Base-by-base conservation (phyloP, 2,329 filamentous ascomycete genomes). In the Aspergillus pseudoglaucus region DNA sequence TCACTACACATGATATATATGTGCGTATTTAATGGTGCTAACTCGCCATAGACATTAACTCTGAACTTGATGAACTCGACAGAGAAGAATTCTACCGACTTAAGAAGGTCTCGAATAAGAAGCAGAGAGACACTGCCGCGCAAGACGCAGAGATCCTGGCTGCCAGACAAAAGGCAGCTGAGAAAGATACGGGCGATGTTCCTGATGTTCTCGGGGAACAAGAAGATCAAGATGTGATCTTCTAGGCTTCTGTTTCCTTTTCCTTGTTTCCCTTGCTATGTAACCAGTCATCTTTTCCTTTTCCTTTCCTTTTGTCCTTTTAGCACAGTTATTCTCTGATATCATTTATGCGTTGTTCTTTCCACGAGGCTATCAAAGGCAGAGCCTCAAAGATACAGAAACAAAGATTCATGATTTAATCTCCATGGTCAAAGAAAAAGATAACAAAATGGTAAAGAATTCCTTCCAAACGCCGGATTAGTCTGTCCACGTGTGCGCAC, bases 71-170 rank as follows among this genome's bases (percentile, higher is more conserved):
- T 65, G 93, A 98, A 73, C 78, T 98, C 44, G 94, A 97, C 71
- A 83, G 93, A 76, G 93, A 97, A 68, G 93, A 98, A 67, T 98
- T 98, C 69, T 98, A 96, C 73, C 80, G 93, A 56, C 73, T 98
- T 65, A 98, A 98, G 75, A 98, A 98, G 77, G 87, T 91, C 32
- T 87, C 88, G 42, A 81, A 81, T 67, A 91, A 91, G 75, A 91
- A 91, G 68, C 85, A 90, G 67, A 77, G 86, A 60, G 87, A 90
- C 59, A 84, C 75, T 27, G 87, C 85, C 9, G 82, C 77, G 9
- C 78, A 81, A 42, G 86, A 90, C 59, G 85, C 82, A 23, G 84
- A 90, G 67, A 81, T 93, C 65, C 86, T 86, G 63, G 82, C 82
- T 23, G 55, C 58, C 15, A 59, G 61, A 18, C 56, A 64, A 54